These are phyloP conservation scores for Pholiota adiposa DNA, from an alignment of 1,284 basidiomycete genomes.

Conservation along the genomic window DNA sequence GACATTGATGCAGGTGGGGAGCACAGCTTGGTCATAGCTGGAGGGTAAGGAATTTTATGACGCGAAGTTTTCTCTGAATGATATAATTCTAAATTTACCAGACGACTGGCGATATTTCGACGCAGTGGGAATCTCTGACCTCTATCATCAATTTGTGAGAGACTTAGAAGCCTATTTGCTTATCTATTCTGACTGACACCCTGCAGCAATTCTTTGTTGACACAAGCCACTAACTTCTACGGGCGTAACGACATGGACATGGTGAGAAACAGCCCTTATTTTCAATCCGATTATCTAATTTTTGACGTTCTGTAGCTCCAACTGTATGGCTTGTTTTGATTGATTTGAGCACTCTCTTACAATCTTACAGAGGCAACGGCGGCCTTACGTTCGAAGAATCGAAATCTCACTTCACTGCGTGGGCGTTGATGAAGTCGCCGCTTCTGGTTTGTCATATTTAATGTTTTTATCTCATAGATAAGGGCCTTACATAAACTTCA, in stretches of 20 bases:
- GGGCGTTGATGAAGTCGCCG: slow-evolving; percentile 66
- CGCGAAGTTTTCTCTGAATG: background rate
- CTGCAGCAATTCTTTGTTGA: slow-evolving; percentile 47
- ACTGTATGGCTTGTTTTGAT: slow-evolving; percentile 40
- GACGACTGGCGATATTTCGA: slow-evolving; percentile 51
- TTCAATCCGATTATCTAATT: background rate
- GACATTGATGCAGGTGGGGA: slow-evolving; percentile 48
- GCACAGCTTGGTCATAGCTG: slow-evolving; percentile 54
- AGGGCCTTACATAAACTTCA: slow-evolving; percentile 5
- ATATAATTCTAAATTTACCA: slow-evolving; percentile 22
- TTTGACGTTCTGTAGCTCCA: slow-evolving; percentile 45
- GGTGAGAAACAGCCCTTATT: slow-evolving; percentile 33
- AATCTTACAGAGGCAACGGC: slow-evolving; percentile 55
- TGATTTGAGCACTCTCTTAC: background rate
- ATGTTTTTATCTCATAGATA: background rate
- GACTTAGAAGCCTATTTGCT: background rate
- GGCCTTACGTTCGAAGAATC: slow-evolving; percentile 60
- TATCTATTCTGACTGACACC: background rate
- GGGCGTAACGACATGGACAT: slow-evolving; percentile 65
- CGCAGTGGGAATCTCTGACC: slow-evolving; percentile 35
- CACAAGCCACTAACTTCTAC: slow-evolving; percentile 60
- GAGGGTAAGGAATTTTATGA: slow-evolving; percentile 42
- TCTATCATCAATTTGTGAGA: slow-evolving; percentile 36
- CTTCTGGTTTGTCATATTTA: slow-evolving; percentile 38
- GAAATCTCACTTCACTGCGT: slow-evolving; percentile 66